A percentile compares a stretch with the other conserved stretches of the same genome.
These are phyloP conservation scores for Dendrobium nobile DNA, from an alignment of 106 monocot genomes.

Conservation along the genomic window DNA sequence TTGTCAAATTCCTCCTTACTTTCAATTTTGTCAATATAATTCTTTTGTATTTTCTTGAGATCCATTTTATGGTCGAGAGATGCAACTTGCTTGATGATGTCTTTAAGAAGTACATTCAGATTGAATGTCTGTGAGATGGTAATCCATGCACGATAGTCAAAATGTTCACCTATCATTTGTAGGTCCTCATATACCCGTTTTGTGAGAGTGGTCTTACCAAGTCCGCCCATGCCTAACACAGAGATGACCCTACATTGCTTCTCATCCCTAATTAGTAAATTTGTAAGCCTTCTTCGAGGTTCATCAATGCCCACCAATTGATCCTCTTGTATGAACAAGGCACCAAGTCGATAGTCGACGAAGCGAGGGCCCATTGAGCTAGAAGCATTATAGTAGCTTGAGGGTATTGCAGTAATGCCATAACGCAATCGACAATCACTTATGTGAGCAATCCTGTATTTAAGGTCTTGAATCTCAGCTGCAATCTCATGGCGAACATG, in stretches of 20 bases:
- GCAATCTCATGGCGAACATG: too few relatives aligned
- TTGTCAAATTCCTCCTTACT: conserved; percentile 2
- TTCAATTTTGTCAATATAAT: too few relatives aligned
- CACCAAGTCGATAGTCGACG: background rate
- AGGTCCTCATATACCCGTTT: conserved; percentile 14
- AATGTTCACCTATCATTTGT: background rate
- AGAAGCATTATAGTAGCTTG: too few relatives aligned
- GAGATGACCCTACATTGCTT: conserved; percentile 12
- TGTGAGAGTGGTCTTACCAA: background rate
- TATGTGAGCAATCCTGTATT: too few relatives aligned
- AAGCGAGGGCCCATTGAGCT: background rate
- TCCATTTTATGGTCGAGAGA: conserved; percentile 13
- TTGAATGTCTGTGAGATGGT: conserved; percentile 16
- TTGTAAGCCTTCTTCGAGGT: conserved; percentile 8
- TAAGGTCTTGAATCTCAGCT: too few relatives aligned
- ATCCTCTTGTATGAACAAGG: conserved; percentile 1
- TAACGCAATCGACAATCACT: too few relatives aligned
- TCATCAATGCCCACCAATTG: conserved; percentile 21
- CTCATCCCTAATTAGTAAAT: conserved; percentile 7
- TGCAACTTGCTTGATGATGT: background rate
- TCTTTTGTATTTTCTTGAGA: background rate
- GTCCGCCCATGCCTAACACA: conserved; percentile 1
- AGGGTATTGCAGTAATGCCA: too few relatives aligned
- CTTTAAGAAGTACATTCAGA: background rate
- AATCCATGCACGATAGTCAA: conserved; percentile 27